A percentile compares a stretch with the other conserved stretches of the same genome.
Evolutionary conservation across 305 asterid genomes (phyloP).

Genomic region (Solanum hybrid): DNA sequence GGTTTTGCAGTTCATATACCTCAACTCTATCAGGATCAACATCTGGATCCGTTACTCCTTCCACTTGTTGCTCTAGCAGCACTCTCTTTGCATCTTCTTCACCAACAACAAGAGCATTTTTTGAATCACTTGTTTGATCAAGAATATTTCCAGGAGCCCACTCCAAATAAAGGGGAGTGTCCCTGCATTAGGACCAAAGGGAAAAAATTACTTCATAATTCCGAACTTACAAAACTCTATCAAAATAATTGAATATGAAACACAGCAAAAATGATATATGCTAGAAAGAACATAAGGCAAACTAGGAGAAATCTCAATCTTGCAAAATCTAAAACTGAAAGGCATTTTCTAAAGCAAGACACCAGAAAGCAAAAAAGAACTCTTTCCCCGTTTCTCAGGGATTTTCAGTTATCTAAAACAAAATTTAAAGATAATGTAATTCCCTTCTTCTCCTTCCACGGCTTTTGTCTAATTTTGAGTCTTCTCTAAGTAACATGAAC

Average conservation of each 20-base stretch:
- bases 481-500: neutral
- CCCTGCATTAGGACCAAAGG: slow-evolving; percentile 36
- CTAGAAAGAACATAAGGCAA: neutral
- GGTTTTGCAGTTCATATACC: slow-evolving; percentile 30
- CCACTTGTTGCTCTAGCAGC: slow-evolving; percentile 53
- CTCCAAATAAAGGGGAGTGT: slow-evolving; percentile 86
- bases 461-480: neutral
- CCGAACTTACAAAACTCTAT: neutral
- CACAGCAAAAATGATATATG: neutral
- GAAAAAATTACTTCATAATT: slow-evolving; percentile 5
- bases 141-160: slow-evolving; percentile 93
- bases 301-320: neutral
- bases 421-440: neutral
- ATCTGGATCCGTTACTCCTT: slow-evolving; percentile 45
- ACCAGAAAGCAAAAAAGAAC: neutral
- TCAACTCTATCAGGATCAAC: slow-evolving; percentile 81
- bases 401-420: neutral
- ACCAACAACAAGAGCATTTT: slow-evolving; percentile 24
- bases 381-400: neutral
- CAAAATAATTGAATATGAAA: neutral
- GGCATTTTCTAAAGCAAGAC: neutral
- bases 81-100: slow-evolving; percentile 41
- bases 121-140: slow-evolving; percentile 23
- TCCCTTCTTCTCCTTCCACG: neutral
- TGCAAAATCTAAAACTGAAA: neutral